Evolutionary conservation across 1,284 basidiomycete genomes (phyloP).

Genomic region (Leccinum pallidistipes): DNA sequence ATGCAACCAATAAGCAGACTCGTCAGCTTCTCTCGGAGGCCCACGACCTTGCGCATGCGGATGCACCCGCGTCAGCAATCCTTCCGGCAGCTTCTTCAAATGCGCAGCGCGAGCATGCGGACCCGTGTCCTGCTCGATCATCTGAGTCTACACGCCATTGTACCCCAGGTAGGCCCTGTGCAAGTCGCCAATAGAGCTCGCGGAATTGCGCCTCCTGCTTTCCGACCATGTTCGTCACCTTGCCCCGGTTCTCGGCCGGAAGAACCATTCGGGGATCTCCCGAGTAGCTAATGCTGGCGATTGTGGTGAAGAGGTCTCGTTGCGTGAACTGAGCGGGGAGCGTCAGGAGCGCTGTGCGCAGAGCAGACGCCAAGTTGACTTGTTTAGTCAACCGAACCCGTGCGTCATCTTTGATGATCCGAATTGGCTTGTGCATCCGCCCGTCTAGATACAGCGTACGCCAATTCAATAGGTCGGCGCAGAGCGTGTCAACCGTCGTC

Average conservation of each 20-base stretch:
- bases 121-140: conserved; percentile 70
- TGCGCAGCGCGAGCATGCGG: conserved; percentile 69
- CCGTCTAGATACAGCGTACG: conserved; percentile 92
- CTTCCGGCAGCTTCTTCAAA: conserved; percentile 65
- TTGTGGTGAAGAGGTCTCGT: conserved; percentile 79
- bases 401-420: conserved; percentile 86
- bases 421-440: conserved; percentile 95
- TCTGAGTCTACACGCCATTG: conserved; percentile 57
- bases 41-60: conserved; percentile 22
- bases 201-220: conserved; percentile 84
- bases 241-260: conserved; percentile 92
- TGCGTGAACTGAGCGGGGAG: conserved; percentile 77
- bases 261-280: conserved; percentile 94
- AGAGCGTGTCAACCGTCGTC: conserved; percentile 88
- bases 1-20: conserved; percentile 73
- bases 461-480: conserved; percentile 92
- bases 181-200: conserved; percentile 81
- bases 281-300: conserved; percentile 85
- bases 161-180: conserved; percentile 74
- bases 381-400: conserved; percentile 90
- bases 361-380: conserved; percentile 89
- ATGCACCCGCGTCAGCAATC: conserved; percentile 57
- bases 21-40: conserved; percentile 51
- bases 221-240: conserved; percentile 91
- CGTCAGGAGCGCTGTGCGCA: conserved; percentile 79